Evolutionary conservation across 495 filamentous ascomycete genomes (phyloP).

Genomic region (Trichoderma reesei): DNA sequence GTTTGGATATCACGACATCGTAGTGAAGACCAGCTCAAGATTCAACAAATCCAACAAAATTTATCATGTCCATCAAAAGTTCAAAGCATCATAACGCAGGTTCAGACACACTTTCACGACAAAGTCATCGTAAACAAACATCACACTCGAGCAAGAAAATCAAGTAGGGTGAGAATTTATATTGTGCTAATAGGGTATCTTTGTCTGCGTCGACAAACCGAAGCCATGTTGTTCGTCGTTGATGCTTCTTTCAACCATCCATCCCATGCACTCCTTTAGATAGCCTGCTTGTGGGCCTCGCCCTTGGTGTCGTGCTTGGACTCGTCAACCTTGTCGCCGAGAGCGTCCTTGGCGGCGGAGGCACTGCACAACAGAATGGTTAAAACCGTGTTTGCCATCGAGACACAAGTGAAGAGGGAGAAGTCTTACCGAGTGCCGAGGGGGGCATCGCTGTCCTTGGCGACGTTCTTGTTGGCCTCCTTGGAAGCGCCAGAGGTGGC

Average conservation of each 20-base stretch:
- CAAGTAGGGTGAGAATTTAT: background rate
- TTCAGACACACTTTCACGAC: background rate
- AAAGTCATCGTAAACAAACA: background rate
- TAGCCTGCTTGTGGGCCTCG: constrained; percentile 47
- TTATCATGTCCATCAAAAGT: no score
- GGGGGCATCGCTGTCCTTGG: constrained; percentile 46
- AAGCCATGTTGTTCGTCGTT: background rate
- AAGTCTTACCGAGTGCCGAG: constrained; percentile 41
- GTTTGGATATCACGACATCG: no score
- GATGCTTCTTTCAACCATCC: background rate
- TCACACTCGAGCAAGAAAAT: background rate
- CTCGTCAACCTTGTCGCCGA: constrained; percentile 49
- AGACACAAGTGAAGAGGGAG: background rate
- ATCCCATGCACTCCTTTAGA: background rate
- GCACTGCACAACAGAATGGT: constrained; percentile 24
- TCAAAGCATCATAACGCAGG: background rate
- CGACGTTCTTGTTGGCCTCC: constrained; percentile 57
- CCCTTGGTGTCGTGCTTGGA: constrained; percentile 42
- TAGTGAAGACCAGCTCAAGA: no score
- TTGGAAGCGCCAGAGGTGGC: constrained; percentile 41
- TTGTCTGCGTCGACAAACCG: background rate
- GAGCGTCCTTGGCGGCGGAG: constrained; percentile 45
- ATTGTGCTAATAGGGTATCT: background rate
- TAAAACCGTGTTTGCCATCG: constrained; percentile 8
- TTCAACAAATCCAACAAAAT: no score